Conservation (phyloP, 306 rosid species). For the Ziziphus jujuba region DNA sequence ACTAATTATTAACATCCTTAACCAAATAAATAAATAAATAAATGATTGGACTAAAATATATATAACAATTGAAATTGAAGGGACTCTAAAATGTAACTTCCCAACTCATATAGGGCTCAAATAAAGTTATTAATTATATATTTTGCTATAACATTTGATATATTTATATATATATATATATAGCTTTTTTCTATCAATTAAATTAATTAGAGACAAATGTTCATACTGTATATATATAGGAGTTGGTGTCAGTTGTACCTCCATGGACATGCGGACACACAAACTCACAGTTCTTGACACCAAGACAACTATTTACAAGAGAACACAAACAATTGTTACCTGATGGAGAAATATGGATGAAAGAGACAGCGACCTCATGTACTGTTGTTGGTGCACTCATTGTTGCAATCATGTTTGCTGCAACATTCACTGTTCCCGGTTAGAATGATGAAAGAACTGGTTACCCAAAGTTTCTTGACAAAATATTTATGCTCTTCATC, state of each 20-base stretch:
- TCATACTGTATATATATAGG: background rate
- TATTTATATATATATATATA: no score
- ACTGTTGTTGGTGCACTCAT: conserved; percentile 46
- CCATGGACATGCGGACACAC: background rate
- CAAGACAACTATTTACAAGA: conserved; percentile 30
- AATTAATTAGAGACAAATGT: no score
- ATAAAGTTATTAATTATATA: no score
- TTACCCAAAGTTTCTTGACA: conserved; percentile 20
- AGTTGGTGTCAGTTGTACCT: background rate
- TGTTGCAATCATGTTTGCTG: conserved; percentile 39
- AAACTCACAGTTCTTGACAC: background rate
- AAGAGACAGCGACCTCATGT: conserved; percentile 39
- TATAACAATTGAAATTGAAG: no score
- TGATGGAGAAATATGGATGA: conserved; percentile 50
- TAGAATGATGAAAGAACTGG: no score
- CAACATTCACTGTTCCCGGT: conserved; percentile 33
- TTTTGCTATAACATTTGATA: no score
- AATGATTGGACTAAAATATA: no score
- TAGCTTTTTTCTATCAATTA: no score
- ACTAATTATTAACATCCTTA: no score
- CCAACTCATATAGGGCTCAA: no score
- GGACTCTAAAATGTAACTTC: no score
- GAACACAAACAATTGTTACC: conserved; percentile 21
- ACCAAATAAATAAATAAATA: no score
- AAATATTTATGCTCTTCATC: background rate